Evolutionary conservation across 495 filamentous ascomycete genomes (phyloP), one percentile per base, ranked within the genome.

Genomic region (Aspergillus campestris): DNA sequence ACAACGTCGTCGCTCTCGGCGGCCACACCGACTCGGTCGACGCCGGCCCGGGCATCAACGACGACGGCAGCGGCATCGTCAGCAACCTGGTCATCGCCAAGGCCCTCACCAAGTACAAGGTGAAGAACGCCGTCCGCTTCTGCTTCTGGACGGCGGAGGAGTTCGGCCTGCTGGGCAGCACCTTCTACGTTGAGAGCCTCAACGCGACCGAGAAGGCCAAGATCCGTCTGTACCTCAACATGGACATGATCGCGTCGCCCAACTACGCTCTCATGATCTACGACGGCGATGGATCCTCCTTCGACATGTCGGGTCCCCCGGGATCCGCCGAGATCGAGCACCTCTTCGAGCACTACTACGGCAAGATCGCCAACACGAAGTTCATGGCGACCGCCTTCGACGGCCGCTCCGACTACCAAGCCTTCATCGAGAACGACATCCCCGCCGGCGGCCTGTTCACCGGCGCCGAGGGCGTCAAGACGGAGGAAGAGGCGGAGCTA

Each of bases 231-330:
- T 85, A 86, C 55, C 79, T 87, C 52, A 85, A 88, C 67, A 84
- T 85, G 51, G 84, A 88, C 62, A 88, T 87, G 84, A 83, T 86
- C 47, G 84, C 83, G 35, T 78, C 71, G 11, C 84, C 84, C 36
- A 87, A 87, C 69, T 86, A 78, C 53, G 68, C 75, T 11, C 72
- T 78, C 53, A 76, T 74, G 55, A 73, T 86, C 59, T 86, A 85
- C 57, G 84, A 88, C 58, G 84, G 84, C 35, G 80, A 85, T 50
- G 84, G 83, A 35, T 64, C 57, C 38, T 55, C 72, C 12, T 86
- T 78, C 66, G 80, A 80, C 65, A 45, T 70, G 24, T 72, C 71
- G 9, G 83, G 81, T 7, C 82, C 84, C 0, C 46, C 75, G 0
- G 84, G 84, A 0, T 83, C 78, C 32, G 83, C 69, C 31, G 59